phyloP scores from a whole-genome alignment of 768 basidiomycete genomes.

The Russula brevipes region DNA sequence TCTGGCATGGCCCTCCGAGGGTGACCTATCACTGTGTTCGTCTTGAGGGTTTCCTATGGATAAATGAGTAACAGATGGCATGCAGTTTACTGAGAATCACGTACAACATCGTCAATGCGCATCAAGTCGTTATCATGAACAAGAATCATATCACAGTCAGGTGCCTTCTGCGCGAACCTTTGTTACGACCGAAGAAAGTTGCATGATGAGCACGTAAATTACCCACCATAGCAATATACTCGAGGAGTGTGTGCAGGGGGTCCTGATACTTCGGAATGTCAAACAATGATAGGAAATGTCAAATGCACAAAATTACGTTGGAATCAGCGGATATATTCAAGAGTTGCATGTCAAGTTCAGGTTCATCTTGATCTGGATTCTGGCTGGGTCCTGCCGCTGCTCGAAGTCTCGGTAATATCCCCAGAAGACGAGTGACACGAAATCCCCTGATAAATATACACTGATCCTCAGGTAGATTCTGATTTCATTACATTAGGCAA shows the following conservation, averaged over 20 bases:
- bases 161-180: background rate
- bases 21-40: background rate
- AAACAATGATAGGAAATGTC: background rate
- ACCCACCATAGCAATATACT: background rate
- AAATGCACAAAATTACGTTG: background rate
- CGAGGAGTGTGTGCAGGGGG: background rate
- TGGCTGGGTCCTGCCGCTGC: background rate
- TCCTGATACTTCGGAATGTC: background rate
- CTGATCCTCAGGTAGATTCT: constrained; percentile 1
- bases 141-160: background rate
- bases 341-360: background rate
- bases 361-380: background rate
- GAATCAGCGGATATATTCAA: background rate
- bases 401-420: background rate
- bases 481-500: background rate
- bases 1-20: background rate
- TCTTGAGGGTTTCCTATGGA: background rate
- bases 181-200: background rate
- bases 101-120: background rate
- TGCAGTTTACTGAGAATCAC: background rate
- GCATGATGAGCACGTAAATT: too few species aligned
- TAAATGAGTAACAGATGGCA: background rate
- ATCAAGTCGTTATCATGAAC: constrained; percentile 2
- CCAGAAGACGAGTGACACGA: background rate
- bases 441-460: background rate